phyloP scores from a whole-genome alignment of 1,284 basidiomycete genomes.

The Cryptococcus sp. region DNA sequence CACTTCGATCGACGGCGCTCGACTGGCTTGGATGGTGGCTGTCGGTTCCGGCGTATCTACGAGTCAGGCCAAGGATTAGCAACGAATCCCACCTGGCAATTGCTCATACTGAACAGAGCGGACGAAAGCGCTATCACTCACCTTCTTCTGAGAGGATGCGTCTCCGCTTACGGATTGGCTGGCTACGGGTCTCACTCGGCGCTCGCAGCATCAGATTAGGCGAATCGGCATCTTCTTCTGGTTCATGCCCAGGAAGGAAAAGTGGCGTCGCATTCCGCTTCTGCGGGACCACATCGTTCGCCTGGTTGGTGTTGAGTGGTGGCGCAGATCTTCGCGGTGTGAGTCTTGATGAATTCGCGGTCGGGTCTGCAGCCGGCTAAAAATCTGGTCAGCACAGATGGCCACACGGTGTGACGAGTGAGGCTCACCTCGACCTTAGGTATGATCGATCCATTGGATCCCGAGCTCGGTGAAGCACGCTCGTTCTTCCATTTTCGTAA shows the following conservation, averaged over 20 bases:
- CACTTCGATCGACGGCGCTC: not conserved
- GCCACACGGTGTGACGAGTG: not conserved
- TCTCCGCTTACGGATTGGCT: conserved; percentile 2
- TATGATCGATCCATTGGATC: not conserved
- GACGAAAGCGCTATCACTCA: not conserved
- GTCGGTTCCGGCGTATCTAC: too few relatives aligned
- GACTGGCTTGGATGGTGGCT: not conserved
- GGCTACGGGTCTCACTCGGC: not conserved
- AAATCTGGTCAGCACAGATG: not conserved
- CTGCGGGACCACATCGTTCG: not conserved
- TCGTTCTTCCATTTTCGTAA: not conserved
- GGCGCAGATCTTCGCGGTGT: too few relatives aligned
- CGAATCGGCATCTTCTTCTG: conserved; percentile 3
- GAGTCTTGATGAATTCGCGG: too few relatives aligned
- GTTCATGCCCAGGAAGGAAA: conserved; percentile 8
- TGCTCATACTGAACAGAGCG: too few relatives aligned
- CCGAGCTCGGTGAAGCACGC: too few relatives aligned
- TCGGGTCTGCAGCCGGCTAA: not conserved
- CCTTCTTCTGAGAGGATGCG: conserved; percentile 4
- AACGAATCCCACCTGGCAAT: too few relatives aligned
- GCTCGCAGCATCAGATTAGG: not conserved
- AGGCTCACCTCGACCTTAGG: not conserved
- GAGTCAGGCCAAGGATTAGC: too few relatives aligned
- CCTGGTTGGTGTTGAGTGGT: not conserved
- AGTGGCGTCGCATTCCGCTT: conserved; percentile 3